Base-by-base conservation (phyloP, 2,329 filamentous ascomycete genomes). In the Ambrosiella xylebori region DNA sequence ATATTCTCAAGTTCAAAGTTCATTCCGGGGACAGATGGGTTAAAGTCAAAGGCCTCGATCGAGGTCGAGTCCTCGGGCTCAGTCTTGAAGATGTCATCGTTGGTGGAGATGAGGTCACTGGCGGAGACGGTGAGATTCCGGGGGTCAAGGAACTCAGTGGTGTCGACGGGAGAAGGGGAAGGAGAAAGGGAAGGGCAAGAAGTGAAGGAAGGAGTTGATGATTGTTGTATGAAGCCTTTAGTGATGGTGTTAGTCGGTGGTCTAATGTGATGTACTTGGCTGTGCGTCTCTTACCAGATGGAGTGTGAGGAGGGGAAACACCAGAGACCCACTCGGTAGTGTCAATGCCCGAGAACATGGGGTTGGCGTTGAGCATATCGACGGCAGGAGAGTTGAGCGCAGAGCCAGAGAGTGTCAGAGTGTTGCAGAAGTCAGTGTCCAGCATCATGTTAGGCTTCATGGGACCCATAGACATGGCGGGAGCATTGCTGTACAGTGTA, bases 141-240 rank as follows among this genome's bases (percentile, higher is more conserved):
- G 39, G 91, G 90, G 68, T 96, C 90, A 71, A 91, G 95, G 69
- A 93, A 94, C 66, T 88, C 85, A 1, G 82, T 81, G 51, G 78
- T 73, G 68, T 87, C 82, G 63, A 87, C 83, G 37, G 88, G 87
- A 53, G 87, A 86, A 15, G 89, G 88, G 15, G 59, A 51, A 17
- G 89, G 88, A 36, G 88, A 94, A 63, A 93, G 80, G 60, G 88
- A 93, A 64, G 88, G 86, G 74, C 85, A 91, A 51, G 85, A 82
- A 66, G 83, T 58, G 47, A 54, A 49, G 11, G 59, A 58, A 35
- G 59, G 50, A 41, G 59, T 45, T n/a, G 56, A 37, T 15, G 56
- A 56, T 38, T 15, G 17, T 17, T 55, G 56, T 65, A 65, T 62
- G 53, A 40, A 58, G 59, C 49, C 59, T 57, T 12, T 36, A 37